Evolutionary conservation across 2,329 filamentous ascomycete species (phyloP), one percentile per base, ranked within the genome.

Genomic region (Onygenales sp.): DNA sequence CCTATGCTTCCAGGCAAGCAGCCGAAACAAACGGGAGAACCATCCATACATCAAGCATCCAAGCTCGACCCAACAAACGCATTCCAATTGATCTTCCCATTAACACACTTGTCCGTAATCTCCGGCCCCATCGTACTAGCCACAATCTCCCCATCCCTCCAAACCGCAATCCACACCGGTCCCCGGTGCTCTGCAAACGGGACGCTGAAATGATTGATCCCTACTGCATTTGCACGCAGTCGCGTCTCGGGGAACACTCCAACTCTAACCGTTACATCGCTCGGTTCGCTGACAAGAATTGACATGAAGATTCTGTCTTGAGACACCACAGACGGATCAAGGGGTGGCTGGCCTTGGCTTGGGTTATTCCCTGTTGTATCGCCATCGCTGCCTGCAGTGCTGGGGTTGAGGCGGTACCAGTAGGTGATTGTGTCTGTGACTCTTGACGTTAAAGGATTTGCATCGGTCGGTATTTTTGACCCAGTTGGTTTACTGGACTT

Each of bases 301-400:
- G 63, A 62, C 49, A 66, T 56, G 52, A 67, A 68, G 11, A 69
- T 58, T 14, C 61, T 63, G 52, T 69, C 67, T 55, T 67, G 59
- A 11, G 66, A 65, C 11, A 69, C 50, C 11, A 60, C 31, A 3
- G 51, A 57, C 8, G 67, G 66, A 4, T 56, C 50, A 52, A 67
- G 44, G 31, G 42, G 57, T 32, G 56, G 54, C 52, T 68, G 66
- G 7, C 67, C 65, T 47, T 59, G 55, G 13, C 51, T 52, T 2
- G 62, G 65, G 50, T 65, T 66, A 51, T 69, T 70, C 7, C 67
- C 67, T 17, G 65, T 69, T 13, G 67, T 69, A 14, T 65, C 67
- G 17, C 58, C 61, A 31, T 56, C 48, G 46, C 58, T 64, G 21
- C 67, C 65, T 7, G 65, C 58, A 37, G 51, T 42, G 40, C 60